Evolutionary conservation across 2,329 filamentous ascomycete genomes (phyloP), one percentile per base, ranked within the genome.

Genomic region (Xylariales sp.): DNA sequence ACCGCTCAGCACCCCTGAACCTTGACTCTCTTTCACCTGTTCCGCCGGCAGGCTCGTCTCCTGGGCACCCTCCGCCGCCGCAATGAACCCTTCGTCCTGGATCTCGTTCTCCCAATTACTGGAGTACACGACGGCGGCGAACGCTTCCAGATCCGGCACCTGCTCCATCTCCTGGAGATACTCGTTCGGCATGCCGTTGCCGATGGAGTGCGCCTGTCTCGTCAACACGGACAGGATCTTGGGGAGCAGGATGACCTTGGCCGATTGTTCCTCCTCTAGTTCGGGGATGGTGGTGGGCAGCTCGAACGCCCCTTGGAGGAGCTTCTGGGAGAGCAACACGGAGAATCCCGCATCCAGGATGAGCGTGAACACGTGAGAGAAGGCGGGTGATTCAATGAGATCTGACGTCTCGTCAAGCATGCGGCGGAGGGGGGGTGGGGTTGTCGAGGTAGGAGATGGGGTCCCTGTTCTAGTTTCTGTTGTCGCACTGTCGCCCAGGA

Each of bases 391-490:
- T 58, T 98, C 93, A 57, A 97, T 84, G 18, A 98, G 77, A 60
- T 98, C 93, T 28, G 91, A 87, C 2, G 93, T 97, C 69, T 98
- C 93, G 60, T 98, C 91, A 1, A 98, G 78, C 15, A 98, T 77
- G 44, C 86, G 84, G 42, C 91, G 82, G 42, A 98, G 78, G 1
- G 82, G 78, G 5, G 66, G 61, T 9, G 73, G 60, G n/a, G 75
- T 71, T 21, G 70, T 61, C 10, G 64, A 51, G n/a, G 66, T 54
- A 2, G 68, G 55, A 3, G 62, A 54, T 6, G 63, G 57, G 3
- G 62, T 45, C 11, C 48, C 46, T 25, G 48, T 40, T 47, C 46
- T 43, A 11, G 63, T 47, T 56, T 63, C 32, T 54, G 69, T 49
- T 62, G 62, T 58, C 22, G 71, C 50, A 44, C 50, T 70, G 45